Evolutionary conservation across 2,329 filamentous ascomycete genomes (phyloP), one percentile per base, ranked within the genome.

Genomic region (Colletotrichum magnum): DNA sequence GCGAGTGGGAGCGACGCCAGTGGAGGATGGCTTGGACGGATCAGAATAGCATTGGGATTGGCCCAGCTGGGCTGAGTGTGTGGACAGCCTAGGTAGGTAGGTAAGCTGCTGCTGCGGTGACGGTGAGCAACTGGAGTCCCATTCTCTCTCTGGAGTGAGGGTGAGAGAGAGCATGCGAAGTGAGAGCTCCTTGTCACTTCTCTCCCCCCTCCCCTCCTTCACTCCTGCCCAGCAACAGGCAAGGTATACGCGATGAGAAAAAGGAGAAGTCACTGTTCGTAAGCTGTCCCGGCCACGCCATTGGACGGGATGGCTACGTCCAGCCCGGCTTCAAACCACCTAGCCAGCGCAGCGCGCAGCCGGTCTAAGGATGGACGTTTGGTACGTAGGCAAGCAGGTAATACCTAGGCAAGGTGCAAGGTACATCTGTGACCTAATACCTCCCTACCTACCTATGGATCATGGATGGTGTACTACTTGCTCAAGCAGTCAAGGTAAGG

Each of bases 21-120:
- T 58, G 64, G 48, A 64, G 68, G 68, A 68, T 67, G 67, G 67
- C 67, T 67, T 58, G 67, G 61, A 59, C 59, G 61, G 66, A 69
- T 66, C 41, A 56, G 66, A 66, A 69, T 56, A 69, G 66, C 62
- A 50, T 50, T 66, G 51, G 68, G 64, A 68, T 56, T 68, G 64
- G 64, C 41, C 58, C 54, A 43, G 45, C 68, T 53, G 51, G 63
- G 63, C 67, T 61, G 63, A 67, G 57, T 54, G 64, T 66, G 57
- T 39, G 15, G 47, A 39, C 39, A 61, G 50, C 16, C 48, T 32
- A 24, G 2, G 2, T 24, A 24, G 21, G 21, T 24, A 24, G 21
- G 21, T 24, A 58, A 64, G 41, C 53, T 45, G 18, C 53, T 45
- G 18, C 18, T 18, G 63, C 54, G 59, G 64, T 53, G 45, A 32